A percentile compares a stretch with the other conserved stretches of the same genome.
Evolutionary conservation across 306 rosid genomes (phyloP).

Genomic region (Begonia masoniana): DNA sequence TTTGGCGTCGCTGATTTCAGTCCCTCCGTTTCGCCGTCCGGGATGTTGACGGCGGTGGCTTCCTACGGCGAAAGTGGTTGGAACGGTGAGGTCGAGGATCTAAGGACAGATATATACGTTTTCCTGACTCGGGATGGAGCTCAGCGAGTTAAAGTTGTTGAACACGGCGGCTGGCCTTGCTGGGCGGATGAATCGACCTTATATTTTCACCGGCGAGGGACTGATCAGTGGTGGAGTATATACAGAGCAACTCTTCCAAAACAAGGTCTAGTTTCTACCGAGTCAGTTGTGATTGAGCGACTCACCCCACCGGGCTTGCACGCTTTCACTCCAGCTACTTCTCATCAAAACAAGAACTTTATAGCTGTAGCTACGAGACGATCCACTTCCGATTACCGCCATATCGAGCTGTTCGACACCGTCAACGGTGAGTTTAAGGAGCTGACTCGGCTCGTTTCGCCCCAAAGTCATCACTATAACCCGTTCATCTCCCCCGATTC

Average conservation of each 20-base stretch:
- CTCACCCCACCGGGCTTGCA: conserved; percentile 81
- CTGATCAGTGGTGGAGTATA: conserved; percentile 74
- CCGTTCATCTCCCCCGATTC: conserved; percentile 74
- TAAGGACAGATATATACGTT: conserved; percentile 61
- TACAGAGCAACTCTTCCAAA: conserved; percentile 47
- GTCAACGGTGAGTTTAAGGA: conserved; percentile 41
- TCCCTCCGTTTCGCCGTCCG: conserved; percentile 74
- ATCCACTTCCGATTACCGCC: conserved; percentile 44
- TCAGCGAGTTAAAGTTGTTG: conserved; percentile 28
- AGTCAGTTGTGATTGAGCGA: conserved; percentile 41
- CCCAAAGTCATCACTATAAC: conserved; percentile 53
- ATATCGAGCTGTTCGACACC: conserved; percentile 57
- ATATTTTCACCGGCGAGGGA: conserved; percentile 65
- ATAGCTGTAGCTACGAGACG: conserved; percentile 82
- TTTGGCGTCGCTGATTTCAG: conserved; percentile 63
- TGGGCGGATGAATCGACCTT: too few species aligned
- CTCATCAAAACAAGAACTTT: conserved; percentile 55
- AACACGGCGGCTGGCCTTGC: too few species aligned
- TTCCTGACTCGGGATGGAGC: conserved; percentile 63
- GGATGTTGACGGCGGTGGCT: conserved; percentile 65
- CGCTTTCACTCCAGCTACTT: conserved; percentile 75
- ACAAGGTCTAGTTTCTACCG: conserved; percentile 18
- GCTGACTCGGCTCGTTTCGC: conserved; percentile 52
- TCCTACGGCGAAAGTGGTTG: conserved; percentile 67
- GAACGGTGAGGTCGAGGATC: conserved; percentile 70